Evolutionary conservation across 257 asterid species (phyloP).

Genomic region (Nicotiana knightiana): DNA sequence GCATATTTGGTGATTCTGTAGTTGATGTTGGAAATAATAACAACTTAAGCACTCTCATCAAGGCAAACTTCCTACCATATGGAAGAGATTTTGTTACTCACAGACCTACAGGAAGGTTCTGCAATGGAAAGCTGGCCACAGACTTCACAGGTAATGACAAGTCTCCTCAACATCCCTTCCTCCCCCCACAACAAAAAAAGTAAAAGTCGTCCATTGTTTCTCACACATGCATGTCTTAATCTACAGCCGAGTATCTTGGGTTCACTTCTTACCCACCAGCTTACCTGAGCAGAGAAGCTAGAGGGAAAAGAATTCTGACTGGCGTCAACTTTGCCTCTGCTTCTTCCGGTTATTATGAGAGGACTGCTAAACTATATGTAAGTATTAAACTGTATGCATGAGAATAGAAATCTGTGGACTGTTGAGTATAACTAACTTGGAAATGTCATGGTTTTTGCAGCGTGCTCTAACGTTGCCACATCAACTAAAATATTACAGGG

Average conservation of each 20-base stretch:
- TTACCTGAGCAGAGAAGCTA: conserved; percentile 59
- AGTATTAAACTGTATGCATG: neutral
- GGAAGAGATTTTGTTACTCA: conserved; percentile 76
- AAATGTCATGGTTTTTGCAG: conserved; percentile 32
- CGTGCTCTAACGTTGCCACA: conserved; percentile 49
- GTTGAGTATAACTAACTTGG: neutral
- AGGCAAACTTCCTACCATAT: conserved; percentile 79
- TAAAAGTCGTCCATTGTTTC: neutral
- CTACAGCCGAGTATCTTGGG: conserved; percentile 76
- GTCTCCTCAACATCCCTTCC: neutral
- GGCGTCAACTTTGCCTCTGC: conserved; percentile 91
- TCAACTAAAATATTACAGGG: conserved; percentile 50
- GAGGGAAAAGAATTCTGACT: conserved; percentile 40
- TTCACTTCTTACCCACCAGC: conserved; percentile 77
- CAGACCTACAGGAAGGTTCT: conserved; percentile 80
- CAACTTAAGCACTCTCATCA: conserved; percentile 53
- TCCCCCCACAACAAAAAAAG: neutral
- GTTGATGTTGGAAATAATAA: conserved; percentile 81
- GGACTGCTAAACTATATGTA: conserved; percentile 61
- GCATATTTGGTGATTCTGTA: conserved; percentile 79
- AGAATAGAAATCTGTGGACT: neutral
- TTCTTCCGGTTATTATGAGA: conserved; percentile 80
- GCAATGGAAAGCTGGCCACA: conserved; percentile 85
- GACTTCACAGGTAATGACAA: conserved; percentile 59
- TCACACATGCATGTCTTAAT: conserved; percentile 9